Evolutionary conservation across 2,329 filamentous ascomycete species (phyloP).

Genomic region (Drechslerella stenobrocha): DNA sequence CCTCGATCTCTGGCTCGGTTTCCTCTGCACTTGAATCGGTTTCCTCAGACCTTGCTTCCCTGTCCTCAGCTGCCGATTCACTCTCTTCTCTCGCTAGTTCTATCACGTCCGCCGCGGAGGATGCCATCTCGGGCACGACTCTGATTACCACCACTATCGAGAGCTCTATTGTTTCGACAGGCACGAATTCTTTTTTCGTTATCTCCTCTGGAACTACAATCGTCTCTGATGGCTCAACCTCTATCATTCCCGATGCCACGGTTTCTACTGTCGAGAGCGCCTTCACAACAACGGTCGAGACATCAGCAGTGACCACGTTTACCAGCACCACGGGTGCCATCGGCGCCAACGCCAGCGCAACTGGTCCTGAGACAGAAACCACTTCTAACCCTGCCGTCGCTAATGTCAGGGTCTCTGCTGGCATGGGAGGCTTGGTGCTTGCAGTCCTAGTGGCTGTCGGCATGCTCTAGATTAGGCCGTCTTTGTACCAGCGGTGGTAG

Average conservation of each 20-base stretch:
- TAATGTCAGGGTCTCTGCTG: slow-evolving; percentile 34
- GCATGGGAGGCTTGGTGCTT: slow-evolving; percentile 36
- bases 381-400: slow-evolving; percentile 27
- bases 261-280: slow-evolving; percentile 26
- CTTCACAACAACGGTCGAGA: slow-evolving; percentile 5
- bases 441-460: slow-evolving; percentile 31
- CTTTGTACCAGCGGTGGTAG: background rate
- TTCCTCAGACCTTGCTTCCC: slow-evolving; percentile 15
- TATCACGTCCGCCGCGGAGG: background rate
- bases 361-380: no score
- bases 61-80: slow-evolving; percentile 12
- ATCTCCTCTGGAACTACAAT: slow-evolving; percentile 43
- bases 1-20: slow-evolving; percentile 16
- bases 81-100: background rate
- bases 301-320: slow-evolving; percentile 8
- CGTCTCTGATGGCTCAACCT: slow-evolving; percentile 18
- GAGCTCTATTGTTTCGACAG: slow-evolving; percentile 18
- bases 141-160: slow-evolving; percentile 28
- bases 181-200: slow-evolving; percentile 32
- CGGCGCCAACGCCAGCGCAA: background rate
- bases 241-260: slow-evolving; percentile 25
- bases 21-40: slow-evolving; percentile 27
- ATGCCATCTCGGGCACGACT: slow-evolving; percentile 36
- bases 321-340: slow-evolving; percentile 13
- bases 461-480: slow-evolving; percentile 11